Base-by-base conservation (phyloP, 2,329 filamentous ascomycete species). In the Tolypocladium ovalisporum region DNA sequence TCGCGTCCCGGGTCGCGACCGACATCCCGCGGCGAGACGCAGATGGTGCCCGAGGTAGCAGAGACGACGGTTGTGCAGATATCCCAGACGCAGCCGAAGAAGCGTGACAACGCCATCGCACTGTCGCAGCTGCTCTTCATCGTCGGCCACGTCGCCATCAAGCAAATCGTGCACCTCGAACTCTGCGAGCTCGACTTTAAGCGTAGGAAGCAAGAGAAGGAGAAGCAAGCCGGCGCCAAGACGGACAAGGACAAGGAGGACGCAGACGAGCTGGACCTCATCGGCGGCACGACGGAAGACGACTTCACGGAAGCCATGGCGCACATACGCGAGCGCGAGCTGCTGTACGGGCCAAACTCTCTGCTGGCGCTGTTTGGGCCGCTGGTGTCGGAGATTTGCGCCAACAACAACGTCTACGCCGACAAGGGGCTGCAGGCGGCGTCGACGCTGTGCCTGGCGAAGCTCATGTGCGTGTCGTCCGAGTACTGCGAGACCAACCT, bases 121-220 rank as follows among this genome's bases (percentile, higher is more conserved):
- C 78, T 99, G 2, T 96, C 94, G 0, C 94, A 97, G 66, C 80
- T 99, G 2, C 79, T 99, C 0, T 97, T 97, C 69, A 88, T 96
- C 39, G 93, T 97, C 35, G 94, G 94, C 0, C 94, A 99, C 67
- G 89, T 97, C 53, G 94, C 94, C 17, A 94, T 99, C 69, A 99
- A 99, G 75, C 95, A 99, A 69, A 99, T 99, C 64, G 95, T 99
- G 0, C 94, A 99, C 70, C 82, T 99, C 13, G 94, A 99, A 66
- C 80, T 97, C n/a, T 96, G 92, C 70, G 94, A 99, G 69, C 84
- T 94, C 54, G 94, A 99, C 71, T 99, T 99, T 73, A 99, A 99
- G 77, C 88, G 93, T 56, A 84, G 93, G 63, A 99, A 99, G 77
- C 87, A 89, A 44, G 90, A 94, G 59, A 90, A 91, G 64, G 89